These are phyloP conservation scores for Penicillium sp. DNA, from an alignment of 2,329 filamentous ascomycete genomes.

Conservation along the genomic window DNA sequence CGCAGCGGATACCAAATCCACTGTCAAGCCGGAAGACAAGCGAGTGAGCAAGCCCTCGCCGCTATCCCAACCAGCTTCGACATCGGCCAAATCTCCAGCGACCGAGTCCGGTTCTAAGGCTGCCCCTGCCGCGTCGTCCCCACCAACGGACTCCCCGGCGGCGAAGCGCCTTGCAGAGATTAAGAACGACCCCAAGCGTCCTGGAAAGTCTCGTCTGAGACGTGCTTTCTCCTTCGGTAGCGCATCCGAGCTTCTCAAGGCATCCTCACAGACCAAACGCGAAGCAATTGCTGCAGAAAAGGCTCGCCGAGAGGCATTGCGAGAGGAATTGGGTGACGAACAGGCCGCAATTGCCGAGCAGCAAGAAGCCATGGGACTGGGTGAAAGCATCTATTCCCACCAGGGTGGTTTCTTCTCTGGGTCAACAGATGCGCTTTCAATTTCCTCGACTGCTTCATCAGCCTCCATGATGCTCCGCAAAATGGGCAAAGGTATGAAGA, in stretches of 20 bases:
- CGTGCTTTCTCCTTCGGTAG: conserved; percentile 97
- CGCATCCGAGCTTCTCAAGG: conserved; percentile 82
- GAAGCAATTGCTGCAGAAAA: conserved; percentile 52
- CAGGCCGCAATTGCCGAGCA: conserved; percentile 87
- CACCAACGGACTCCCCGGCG: conserved; percentile 62
- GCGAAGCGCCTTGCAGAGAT: conserved; percentile 84
- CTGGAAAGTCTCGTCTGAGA: conserved; percentile 82
- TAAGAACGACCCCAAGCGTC: conserved; percentile 73
- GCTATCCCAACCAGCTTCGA: conserved; percentile 67
- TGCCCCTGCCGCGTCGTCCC: conserved; percentile 34
- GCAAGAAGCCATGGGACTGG: conserved; percentile 89
- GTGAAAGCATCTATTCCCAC: conserved; percentile 89
- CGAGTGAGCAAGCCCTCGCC: conserved; percentile 69
- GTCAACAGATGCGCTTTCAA: conserved; percentile 84
- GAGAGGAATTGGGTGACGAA: conserved; percentile 78
- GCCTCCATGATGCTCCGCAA: conserved; percentile 70
- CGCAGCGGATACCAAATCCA: conserved; percentile 21
- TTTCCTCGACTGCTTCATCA: conserved; percentile 51
- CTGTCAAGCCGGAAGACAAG: conserved; percentile 67
- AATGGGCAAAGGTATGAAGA: conserved; percentile 99
- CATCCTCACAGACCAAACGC: conserved; percentile 60
- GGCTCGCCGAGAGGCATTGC: conserved; percentile 64
- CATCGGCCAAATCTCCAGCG: conserved; percentile 33
- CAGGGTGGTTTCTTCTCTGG: conserved; percentile 80
- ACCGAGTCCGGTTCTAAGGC: conserved; percentile 18